Evolutionary conservation across 129 eudicot genomes (phyloP).

Genomic region (Helichrysum umbraculigerum): DNA sequence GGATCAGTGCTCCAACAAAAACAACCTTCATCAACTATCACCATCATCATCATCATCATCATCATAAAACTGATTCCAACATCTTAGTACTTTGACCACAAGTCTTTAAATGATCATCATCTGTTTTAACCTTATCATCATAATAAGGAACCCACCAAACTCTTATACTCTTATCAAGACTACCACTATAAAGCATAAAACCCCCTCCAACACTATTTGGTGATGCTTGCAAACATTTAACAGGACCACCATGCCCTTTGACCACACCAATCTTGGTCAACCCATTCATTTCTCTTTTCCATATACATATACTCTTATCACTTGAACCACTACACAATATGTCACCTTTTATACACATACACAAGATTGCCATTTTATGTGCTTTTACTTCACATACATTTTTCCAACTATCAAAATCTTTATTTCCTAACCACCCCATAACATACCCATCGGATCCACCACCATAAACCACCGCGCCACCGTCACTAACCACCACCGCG

Average conservation of each 20-base stretch:
- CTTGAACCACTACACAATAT: slow-evolving; percentile 85
- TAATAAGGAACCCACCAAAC: slow-evolving; percentile 95
- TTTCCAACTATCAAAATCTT: slow-evolving; percentile 56
- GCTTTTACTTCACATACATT: slow-evolving; percentile 68
- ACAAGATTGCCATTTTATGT: slow-evolving; percentile 76
- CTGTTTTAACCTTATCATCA: slow-evolving; percentile 25
- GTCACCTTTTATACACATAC: slow-evolving; percentile 67
- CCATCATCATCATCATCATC: neutral
- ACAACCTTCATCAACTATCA: neutral
- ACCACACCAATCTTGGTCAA: slow-evolving; percentile 61
- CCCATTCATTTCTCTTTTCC: slow-evolving; percentile 66
- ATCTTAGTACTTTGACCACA: slow-evolving; percentile 22
- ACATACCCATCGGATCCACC: slow-evolving; percentile 80
- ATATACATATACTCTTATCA: slow-evolving; percentile 69
- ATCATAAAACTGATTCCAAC: slow-evolving; percentile 20
- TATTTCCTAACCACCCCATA: slow-evolving; percentile 74
- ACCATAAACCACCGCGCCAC: slow-evolving; percentile 65
- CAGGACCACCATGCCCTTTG: slow-evolving; percentile 88
- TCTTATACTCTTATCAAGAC: slow-evolving; percentile 80
- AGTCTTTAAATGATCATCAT: slow-evolving; percentile 11
- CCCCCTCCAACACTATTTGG: slow-evolving; percentile 67
- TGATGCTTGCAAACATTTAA: slow-evolving; percentile 77
- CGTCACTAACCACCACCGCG: slow-evolving; percentile 54
- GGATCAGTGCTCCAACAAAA: slow-evolving; percentile 44
- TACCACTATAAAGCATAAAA: slow-evolving; percentile 84